Evolutionary conservation across 2,329 filamentous ascomycete species (phyloP), one percentile per base, ranked within the genome.

Genomic region (Colletotrichum kahawae): DNA sequence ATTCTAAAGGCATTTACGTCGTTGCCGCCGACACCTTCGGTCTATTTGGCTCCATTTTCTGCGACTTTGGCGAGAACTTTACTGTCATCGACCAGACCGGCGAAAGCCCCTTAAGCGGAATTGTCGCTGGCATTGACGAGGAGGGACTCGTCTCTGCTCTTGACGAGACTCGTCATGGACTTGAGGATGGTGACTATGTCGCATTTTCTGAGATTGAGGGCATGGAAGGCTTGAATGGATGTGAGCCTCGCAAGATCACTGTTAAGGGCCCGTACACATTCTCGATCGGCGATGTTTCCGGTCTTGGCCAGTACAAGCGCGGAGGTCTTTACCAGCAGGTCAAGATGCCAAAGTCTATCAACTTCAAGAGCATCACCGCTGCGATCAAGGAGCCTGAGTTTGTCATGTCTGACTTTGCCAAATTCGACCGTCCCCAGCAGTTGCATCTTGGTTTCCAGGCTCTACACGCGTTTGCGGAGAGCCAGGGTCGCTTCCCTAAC

Each of bases 201-300:
- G 98, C 95, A 10, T 99, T 99, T 84, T 93, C 95, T 4, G 97
- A 99, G 83, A 84, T 99, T 27, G 92, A 97, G 87, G 97, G 97
- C 27, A 95, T 99, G 94, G 96, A 98, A 76, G 92, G 85, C 7
- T 85, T 99, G 77, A 99, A 99, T 83, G 91, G 91, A 79, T 90
- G 92, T 59, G 94, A 95, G 77, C 96, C 97, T 65, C 92, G 95
- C 79, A 98, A 98, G 87, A 92, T 99, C 76, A 95, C 94, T 5
- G 95, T 98, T 65, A 98, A 98, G 87, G 97, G 95, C 1, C 97
- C 97, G 5, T 99, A 98, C 84, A 98, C 96, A 10, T 99, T 99
- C 86, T 97, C 95, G 16, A 98, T 99, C 79, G 97, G 96, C 56
- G 95, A 98, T 83, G 95, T 98, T 12, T 95, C 94, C 29, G 93